Conservation (phyloP, 805 yeast species). For the Pichia kluyveri region DNA sequence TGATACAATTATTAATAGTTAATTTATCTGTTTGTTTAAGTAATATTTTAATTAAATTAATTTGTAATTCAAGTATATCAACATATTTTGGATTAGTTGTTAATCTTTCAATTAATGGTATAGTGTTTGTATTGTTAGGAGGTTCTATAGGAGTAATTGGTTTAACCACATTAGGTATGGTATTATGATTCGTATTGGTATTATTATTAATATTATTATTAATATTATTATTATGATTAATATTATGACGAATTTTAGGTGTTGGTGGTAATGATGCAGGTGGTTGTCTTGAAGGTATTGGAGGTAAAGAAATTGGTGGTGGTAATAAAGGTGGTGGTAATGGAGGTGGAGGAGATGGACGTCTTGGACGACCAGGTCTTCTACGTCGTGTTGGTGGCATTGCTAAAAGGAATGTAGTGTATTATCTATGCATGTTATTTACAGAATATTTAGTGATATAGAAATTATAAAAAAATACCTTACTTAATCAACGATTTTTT, state of each 20-base stretch:
- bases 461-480: not conserved
- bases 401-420: not conserved
- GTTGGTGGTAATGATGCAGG: not conserved
- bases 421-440: too few species aligned
- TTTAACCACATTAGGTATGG: too few species aligned
- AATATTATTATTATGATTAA: too few species aligned
- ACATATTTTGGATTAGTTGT: not conserved
- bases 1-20: not conserved
- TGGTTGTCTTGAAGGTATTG: not conserved
- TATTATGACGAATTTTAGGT: not conserved
- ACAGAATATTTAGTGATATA: too few species aligned
- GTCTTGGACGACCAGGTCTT: not conserved
- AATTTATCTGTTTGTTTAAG: slow-evolving; percentile 15
- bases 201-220: too few species aligned
- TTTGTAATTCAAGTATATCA: not conserved
- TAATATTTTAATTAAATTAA: not conserved
- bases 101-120: not conserved
- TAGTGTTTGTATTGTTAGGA: too few species aligned
- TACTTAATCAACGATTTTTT: not conserved
- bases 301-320: not conserved
- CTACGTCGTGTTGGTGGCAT: not conserved
- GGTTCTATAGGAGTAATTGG: too few species aligned
- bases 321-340: not conserved
- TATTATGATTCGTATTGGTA: too few species aligned
- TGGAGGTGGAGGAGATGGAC: not conserved